Evolutionary conservation across 2,329 filamentous ascomycete species (phyloP).

Genomic region (Sarocladium oryzae): DNA sequence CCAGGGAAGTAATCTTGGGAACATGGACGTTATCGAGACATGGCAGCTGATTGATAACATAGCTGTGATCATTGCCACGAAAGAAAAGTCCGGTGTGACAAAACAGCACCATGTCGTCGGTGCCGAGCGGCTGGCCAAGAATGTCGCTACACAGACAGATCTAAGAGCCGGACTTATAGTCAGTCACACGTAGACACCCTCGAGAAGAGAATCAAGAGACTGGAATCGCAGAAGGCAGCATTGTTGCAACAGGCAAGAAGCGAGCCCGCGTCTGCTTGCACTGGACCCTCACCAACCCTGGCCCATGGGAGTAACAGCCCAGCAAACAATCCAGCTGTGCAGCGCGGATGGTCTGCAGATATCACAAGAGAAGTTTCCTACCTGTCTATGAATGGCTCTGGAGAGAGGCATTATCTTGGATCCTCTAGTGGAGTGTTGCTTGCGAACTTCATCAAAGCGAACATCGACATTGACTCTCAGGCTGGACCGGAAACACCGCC

Average conservation of each 20-base stretch:
- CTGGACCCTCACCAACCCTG: conserved; percentile 6
- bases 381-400: conserved; percentile 34
- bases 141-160: conserved; percentile 26
- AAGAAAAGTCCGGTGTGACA: conserved; percentile 35
- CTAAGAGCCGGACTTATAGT: conserved; percentile 22
- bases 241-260: conserved; percentile 15
- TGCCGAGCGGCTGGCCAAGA: conserved; percentile 26
- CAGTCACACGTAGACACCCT: conserved; percentile 27
- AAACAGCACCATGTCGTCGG: conserved; percentile 27
- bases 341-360: conserved; percentile 16
- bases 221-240: conserved; percentile 23
- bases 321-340: conserved; percentile 9
- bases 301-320: conserved; percentile 3
- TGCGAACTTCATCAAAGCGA: conserved; percentile 30
- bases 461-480: background rate
- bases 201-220: conserved; percentile 25
- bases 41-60: background rate
- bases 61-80: background rate
- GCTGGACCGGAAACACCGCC: conserved; percentile 11
- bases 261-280: background rate
- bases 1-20: too few species aligned
- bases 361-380: conserved; percentile 35
- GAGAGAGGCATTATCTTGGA: conserved; percentile 35
- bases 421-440: conserved; percentile 33
- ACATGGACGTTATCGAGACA: too few species aligned